These are phyloP conservation scores for Globisporangium splendens DNA, from an alignment of 352 stramenopile genomes.

Conservation along the genomic window DNA sequence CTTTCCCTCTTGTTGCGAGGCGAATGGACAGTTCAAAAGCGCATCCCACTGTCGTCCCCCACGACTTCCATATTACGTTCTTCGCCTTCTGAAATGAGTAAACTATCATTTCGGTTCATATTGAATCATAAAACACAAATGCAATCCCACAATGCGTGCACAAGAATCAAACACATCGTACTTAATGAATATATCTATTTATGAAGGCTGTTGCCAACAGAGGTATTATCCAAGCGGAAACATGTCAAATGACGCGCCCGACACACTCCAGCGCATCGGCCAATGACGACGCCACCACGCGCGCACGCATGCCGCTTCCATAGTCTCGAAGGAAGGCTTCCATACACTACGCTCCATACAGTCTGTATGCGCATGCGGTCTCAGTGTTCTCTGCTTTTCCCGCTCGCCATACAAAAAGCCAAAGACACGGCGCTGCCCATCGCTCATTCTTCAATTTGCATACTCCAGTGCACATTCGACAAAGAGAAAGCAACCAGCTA, in stretches of 20 bases:
- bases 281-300: background rate
- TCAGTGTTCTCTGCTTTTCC: too few species aligned
- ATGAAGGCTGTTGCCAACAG: too few species aligned
- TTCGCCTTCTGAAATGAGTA: too few species aligned
- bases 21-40: background rate
- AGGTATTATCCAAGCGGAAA: background rate
- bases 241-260: background rate
- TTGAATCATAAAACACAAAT: too few species aligned
- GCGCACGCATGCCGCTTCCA: background rate
- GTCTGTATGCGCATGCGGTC: too few species aligned
- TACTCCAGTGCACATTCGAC: slow-evolving; percentile 4
- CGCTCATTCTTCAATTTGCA: slow-evolving; percentile 40
- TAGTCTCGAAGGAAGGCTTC: too few species aligned
- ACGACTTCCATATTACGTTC: background rate
- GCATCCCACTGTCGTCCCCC: background rate
- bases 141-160: too few species aligned
- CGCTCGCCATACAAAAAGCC: too few species aligned
- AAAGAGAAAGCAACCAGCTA: slow-evolving; percentile 20
- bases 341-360: too few species aligned
- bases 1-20: background rate
- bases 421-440: too few species aligned
- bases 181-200: too few species aligned
- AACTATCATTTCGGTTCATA: too few species aligned
- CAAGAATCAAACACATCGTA: background rate
- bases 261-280: background rate